Conservation (phyloP, 2,329 filamentous ascomycete species). For the Aaosphaeria pasadenensis region DNA sequence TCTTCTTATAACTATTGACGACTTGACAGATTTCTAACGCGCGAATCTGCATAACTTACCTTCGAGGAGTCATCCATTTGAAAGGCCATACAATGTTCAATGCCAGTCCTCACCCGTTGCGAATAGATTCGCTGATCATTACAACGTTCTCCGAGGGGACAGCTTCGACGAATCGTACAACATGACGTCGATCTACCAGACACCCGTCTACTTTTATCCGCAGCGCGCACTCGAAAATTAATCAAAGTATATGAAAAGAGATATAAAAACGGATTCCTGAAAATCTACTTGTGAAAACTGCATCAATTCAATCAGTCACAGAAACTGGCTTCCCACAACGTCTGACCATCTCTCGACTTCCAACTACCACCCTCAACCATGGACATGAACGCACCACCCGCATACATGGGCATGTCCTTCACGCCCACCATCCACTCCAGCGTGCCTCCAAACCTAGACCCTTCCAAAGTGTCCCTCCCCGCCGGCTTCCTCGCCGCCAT, state of each 20-base stretch:
- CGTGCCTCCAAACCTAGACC: conserved; percentile 4
- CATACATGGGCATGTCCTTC: not conserved
- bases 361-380: not conserved
- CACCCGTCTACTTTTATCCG: too few relatives aligned
- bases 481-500: conserved; percentile 9
- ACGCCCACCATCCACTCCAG: conserved; percentile 4
- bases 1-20: too few relatives aligned
- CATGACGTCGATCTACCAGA: too few relatives aligned
- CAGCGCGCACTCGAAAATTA: too few relatives aligned
- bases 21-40: too few relatives aligned
- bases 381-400: not conserved
- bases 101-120: too few relatives aligned
- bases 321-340: not conserved
- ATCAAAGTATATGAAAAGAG: not conserved
- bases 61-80: too few relatives aligned
- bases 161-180: too few relatives aligned
- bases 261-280: not conserved
- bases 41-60: too few relatives aligned
- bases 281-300: not conserved
- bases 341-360: not conserved
- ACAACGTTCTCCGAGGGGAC: too few relatives aligned
- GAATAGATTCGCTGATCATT: too few relatives aligned
- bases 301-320: not conserved
- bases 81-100: too few relatives aligned
- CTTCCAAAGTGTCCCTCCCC: conserved; percentile 4